Evolutionary conservation across 768 basidiomycete genomes (phyloP), one percentile per base, ranked within the genome.

Genomic region (Auricularia sp.): DNA sequence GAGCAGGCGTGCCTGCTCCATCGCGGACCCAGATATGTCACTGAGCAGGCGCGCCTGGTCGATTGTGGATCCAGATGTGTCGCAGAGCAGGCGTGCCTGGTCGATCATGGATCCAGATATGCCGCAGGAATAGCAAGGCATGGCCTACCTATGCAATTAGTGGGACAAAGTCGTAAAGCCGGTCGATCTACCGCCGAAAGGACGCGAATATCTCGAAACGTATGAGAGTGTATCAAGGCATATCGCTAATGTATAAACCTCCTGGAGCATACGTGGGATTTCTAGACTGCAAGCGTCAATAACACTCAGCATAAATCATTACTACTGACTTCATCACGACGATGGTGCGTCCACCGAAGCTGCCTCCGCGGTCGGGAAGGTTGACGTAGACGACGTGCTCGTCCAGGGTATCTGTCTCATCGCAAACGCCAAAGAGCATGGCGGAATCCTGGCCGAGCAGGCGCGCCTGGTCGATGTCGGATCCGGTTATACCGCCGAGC

Each of bases 381-480:
- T 70, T 70, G 16, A 72, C 64, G 61, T 68, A 72, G 12, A 72
- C 69, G 36, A 71, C 67, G n/a, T 68, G 67, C 8, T 68, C 67
- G n/a, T 68, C 53, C 3, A 72, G 67, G 1, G 67, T 63, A 3
- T 65, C 67, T 7, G 65, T 63, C 62, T 70, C 68, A 59, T 72
- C 71, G 5, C 67, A 67, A 0, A 72, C 69, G 11, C 71, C 71
- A 51, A 67, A 59, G 1, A 72, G 36, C 36, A 67, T 62, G 1
- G 58, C 64, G 1, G 71, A 69, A 35, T 67, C 62, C 71, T 72
- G 3, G 36, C n/a, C n/a, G n/a, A n/a, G n/a, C n/a, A n/a, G n/a
- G n/a, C n/a, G n/a, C n/a, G n/a, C n/a, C n/a, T n/a, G n/a, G n/a
- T n/a, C n/a, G n/a, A n/a, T n/a, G n/a, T n/a, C n/a, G n/a, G n/a